Percentiles rank a stretch among this genome's conserved stretches.
These are phyloP conservation scores for Apiotrichum laibachii DNA, from an alignment of 1,284 basidiomycete species.

Conservation along the genomic window DNA sequence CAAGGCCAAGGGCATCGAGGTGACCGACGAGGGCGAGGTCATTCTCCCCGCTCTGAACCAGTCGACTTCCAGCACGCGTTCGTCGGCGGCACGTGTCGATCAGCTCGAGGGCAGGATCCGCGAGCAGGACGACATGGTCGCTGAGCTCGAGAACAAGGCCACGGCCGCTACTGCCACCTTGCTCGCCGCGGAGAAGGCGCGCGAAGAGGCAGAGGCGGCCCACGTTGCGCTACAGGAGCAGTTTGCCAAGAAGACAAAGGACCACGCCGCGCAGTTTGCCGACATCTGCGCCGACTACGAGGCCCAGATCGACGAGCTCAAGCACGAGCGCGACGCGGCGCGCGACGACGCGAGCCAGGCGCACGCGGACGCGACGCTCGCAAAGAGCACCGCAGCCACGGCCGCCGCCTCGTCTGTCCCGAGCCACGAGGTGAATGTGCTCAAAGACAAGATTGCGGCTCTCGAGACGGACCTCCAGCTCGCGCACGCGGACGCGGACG, in stretches of 20 bases:
- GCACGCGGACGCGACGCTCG: background rate
- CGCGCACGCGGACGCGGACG: constrained; percentile 14
- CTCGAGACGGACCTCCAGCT: constrained; percentile 16
- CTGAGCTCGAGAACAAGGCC: constrained; percentile 25
- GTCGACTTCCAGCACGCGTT: background rate
- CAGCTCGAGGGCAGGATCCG: constrained; percentile 29
- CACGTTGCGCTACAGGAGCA: constrained; percentile 26
- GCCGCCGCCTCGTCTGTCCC: background rate
- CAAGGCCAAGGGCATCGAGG: constrained; percentile 33
- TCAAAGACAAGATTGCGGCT: constrained; percentile 7
- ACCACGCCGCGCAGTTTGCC: constrained; percentile 39
- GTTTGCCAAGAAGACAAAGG: constrained; percentile 41
- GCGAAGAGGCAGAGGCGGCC: constrained; percentile 30
- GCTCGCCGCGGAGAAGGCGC: constrained; percentile 12
- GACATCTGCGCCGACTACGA: constrained; percentile 43
- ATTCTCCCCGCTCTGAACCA: background rate
- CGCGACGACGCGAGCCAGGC: background rate
- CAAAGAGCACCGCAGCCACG: background rate
- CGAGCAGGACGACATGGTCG: constrained; percentile 34
- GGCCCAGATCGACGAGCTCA: constrained; percentile 30
- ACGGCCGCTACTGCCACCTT: too few relatives aligned
- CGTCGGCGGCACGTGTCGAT: constrained; percentile 16
- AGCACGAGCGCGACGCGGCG: constrained; percentile 21
- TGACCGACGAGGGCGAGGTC: constrained; percentile 25
- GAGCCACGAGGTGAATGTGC: background rate